Conservation (phyloP, 2,329 filamentous ascomycete species). For the Aspergillus versicolor region DNA sequence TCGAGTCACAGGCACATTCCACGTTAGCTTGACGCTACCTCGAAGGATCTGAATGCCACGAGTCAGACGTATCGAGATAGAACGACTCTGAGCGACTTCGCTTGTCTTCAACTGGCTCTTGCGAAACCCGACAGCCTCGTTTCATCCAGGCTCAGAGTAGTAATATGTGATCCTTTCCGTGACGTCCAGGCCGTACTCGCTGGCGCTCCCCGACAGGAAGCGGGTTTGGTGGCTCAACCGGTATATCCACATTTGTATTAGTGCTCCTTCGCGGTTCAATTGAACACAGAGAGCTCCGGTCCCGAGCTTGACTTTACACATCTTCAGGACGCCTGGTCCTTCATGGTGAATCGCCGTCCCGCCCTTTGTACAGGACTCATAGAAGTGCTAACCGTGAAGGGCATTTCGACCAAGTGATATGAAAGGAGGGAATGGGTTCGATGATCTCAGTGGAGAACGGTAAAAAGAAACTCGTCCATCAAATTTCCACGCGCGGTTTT, state of each 20-base stretch:
- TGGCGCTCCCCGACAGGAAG: slow-evolving; percentile 6
- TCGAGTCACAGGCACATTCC: no score
- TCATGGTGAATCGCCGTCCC: slow-evolving; percentile 29
- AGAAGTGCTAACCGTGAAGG: slow-evolving; percentile 25
- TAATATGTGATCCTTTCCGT: not conserved
- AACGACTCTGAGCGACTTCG: slow-evolving; percentile 1
- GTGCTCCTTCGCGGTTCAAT: slow-evolving; percentile 5
- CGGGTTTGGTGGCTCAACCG: slow-evolving; percentile 2
- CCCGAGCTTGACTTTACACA: not conserved
- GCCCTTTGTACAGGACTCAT: slow-evolving; percentile 32
- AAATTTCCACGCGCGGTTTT: not conserved
- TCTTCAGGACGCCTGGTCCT: slow-evolving; percentile 25
- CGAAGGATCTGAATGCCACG: not conserved
- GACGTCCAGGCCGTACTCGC: slow-evolving; percentile 1
- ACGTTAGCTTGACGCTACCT: no score
- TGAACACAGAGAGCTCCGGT: not conserved
- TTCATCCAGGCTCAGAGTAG: not conserved
- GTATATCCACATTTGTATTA: slow-evolving; percentile 10
- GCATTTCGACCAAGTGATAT: slow-evolving; percentile 17
- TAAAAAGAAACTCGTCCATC: not conserved
- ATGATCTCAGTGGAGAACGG: not conserved
- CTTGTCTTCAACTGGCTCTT: not conserved
- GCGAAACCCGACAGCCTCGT: slow-evolving; percentile 1
- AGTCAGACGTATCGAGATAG: not conserved
- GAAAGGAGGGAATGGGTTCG: not conserved